Conservation (phyloP, 805 yeast genomes). For the Kazachstania taianensis region DNA sequence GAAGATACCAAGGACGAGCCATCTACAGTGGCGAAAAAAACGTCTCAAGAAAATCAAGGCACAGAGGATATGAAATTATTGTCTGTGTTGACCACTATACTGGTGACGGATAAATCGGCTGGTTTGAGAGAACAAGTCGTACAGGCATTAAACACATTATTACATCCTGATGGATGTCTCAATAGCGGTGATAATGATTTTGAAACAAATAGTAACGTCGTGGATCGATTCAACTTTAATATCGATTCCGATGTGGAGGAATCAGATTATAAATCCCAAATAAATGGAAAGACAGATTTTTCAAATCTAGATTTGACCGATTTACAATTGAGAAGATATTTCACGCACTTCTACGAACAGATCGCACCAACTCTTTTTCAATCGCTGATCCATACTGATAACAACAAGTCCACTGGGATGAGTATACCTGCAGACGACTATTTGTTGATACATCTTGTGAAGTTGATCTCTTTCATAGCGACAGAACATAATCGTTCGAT, state of each 20-base stretch:
- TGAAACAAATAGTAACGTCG: neutral
- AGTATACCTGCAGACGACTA: conserved; percentile 28
- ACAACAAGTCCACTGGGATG: conserved; percentile 3
- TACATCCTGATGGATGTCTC: conserved; percentile 44
- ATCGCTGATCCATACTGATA: conserved; percentile 33
- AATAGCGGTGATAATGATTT: conserved; percentile 11
- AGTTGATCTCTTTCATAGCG: conserved; percentile 57
- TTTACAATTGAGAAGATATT: conserved; percentile 22
- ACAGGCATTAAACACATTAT: conserved; percentile 67
- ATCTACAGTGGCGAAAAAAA: neutral
- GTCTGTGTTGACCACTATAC: conserved; percentile 44
- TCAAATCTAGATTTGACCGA: conserved; percentile 4
- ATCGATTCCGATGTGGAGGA: conserved; percentile 4
- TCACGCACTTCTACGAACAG: conserved; percentile 49
- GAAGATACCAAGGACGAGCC: conserved; percentile 4
- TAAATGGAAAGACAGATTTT: too few relatives aligned
- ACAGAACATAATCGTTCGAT: conserved; percentile 48
- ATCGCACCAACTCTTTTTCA: conserved; percentile 51
- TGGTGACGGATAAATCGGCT: conserved; percentile 52
- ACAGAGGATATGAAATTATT: conserved; percentile 49
- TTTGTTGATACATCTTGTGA: conserved; percentile 52
- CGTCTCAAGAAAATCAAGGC: neutral
- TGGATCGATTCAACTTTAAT: conserved; percentile 6
- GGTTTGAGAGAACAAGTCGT: conserved; percentile 74
- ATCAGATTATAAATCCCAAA: neutral